Conservation (phyloP, 176 grass and related monocot genomes). For the Calamus simplicifolius region DNA sequence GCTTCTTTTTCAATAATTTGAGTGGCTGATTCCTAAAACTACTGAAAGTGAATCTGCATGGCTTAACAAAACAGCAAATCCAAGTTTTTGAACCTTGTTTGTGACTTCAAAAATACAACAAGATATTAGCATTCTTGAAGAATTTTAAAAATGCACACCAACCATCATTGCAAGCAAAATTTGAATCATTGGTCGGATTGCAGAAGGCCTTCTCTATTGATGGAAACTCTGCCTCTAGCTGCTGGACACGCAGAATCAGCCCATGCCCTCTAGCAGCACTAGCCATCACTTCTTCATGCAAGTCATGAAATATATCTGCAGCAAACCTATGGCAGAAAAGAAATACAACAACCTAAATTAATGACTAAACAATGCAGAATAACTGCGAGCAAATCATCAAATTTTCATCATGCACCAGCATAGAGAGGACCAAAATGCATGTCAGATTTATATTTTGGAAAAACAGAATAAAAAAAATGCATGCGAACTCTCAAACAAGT, state of each 20-base stretch:
- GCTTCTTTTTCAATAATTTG: too few relatives aligned
- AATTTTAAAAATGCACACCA: conserved; percentile 1
- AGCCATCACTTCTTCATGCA: conserved; percentile 92
- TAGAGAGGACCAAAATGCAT: too few relatives aligned
- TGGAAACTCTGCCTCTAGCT: conserved; percentile 87
- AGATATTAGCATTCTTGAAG: too few relatives aligned
- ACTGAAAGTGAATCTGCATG: too few relatives aligned
- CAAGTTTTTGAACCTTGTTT: too few relatives aligned
- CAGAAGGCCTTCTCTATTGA: conserved; percentile 66
- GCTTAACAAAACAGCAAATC: too few relatives aligned
- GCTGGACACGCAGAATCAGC: conserved; percentile 79
- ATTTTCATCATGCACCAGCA: too few relatives aligned
- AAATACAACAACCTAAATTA: background rate
- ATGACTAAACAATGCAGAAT: background rate
- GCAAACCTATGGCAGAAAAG: conserved; percentile 57
- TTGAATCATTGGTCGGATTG: conserved; percentile 47
- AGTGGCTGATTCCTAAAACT: too few relatives aligned
- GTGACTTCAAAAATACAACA: too few relatives aligned
- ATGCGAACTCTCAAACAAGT: too few relatives aligned
- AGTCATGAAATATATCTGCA: conserved; percentile 88
- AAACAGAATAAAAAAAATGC: too few relatives aligned
- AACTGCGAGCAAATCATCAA: background rate
- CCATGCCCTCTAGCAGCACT: conserved; percentile 81
- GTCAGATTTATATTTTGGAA: too few relatives aligned
- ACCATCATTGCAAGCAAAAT: conserved; percentile 66